Evolutionary conservation across 495 filamentous ascomycete species (phyloP), one percentile per base, ranked within the genome.

Genomic region (Daldinia concentrica): DNA sequence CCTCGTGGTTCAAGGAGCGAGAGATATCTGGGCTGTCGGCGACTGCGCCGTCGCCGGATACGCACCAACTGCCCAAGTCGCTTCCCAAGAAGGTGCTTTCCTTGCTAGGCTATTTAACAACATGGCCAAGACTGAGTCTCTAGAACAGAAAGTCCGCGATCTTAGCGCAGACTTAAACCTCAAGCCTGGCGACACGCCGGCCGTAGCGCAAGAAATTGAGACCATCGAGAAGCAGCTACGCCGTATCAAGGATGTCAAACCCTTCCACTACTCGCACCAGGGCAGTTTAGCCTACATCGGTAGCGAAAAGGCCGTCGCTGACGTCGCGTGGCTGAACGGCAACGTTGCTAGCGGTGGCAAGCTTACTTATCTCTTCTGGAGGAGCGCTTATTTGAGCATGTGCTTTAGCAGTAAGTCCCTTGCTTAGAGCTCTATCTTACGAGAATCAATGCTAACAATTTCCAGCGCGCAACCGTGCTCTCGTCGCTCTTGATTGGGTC

Each of bases 211-310:
- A 67, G 85, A 97, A 83, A 96, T 98, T 77, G 92, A 94, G 78
- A 84, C 88, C 61, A 84, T 91, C 72, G 92, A 97, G 87, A 92
- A 91, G 80, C 88, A 95, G 74, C 86, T 98, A 62, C 89, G 92
- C 60, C 87, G 93, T 61, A 90, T 95, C 78, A 97, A 96, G 87
- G 90, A 95, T 81, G 89, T 97, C 76, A 94, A 93, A 69, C 95
- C 95, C 30, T 99, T 99, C 85, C 91, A 97, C 84, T 99, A 99
- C 86, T 92, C 91, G 39, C 95, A 99, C 83, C 94, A 99, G 84
- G 95, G 95, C 75, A 93, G 89, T 75, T 80, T 99, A 80, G 95
- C 95, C 58, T 99, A 99, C 82, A 99, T 99, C 80, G 95, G 95
- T 54, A 95, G 92, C 83, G 95, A 99, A 79, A 92, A 94, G 84